Evolutionary conservation across 768 basidiomycete genomes (phyloP).

Genomic region (Ramaria rubella): DNA sequence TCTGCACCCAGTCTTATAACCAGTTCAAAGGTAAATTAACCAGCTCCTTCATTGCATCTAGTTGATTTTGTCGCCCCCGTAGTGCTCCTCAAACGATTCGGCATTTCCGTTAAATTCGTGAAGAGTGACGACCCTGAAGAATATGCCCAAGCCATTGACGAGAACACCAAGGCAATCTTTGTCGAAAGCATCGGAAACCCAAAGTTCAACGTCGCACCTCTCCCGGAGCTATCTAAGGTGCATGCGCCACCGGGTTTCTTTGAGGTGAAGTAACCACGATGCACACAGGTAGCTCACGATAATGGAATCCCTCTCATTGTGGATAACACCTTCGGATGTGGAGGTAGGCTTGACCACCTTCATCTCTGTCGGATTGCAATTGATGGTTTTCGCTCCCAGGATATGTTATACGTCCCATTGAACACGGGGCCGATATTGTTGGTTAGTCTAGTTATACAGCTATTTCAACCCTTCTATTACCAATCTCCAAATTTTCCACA

Average conservation of each 20-base stretch:
- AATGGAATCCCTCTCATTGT: conserved; percentile 72
- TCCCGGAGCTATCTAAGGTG: conserved; percentile 67
- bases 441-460: conserved; percentile 31
- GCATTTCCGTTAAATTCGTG: conserved; percentile 61
- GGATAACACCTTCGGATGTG: conserved; percentile 75
- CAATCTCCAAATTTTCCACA: conserved; percentile 13
- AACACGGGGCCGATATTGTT: conserved; percentile 72
- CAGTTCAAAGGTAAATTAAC: conserved; percentile 58
- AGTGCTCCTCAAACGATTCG: conserved; percentile 66
- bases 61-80: background rate
- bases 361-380: background rate
- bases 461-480: no score
- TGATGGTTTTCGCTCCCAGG: conserved; percentile 17
- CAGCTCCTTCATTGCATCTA: background rate
- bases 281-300: conserved; percentile 55
- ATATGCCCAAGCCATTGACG: conserved; percentile 64
- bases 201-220: conserved; percentile 58
- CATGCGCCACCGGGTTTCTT: background rate
- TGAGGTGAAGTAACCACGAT: background rate
- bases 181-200: conserved; percentile 80
- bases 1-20: conserved; percentile 51
- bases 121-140: conserved; percentile 45
- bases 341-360: conserved; percentile 30
- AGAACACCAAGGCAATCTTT: conserved; percentile 69
- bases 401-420: conserved; percentile 64